These are phyloP conservation scores for Phytophthora hybrid DNA, from an alignment of 352 stramenopile genomes.

Conservation along the genomic window DNA sequence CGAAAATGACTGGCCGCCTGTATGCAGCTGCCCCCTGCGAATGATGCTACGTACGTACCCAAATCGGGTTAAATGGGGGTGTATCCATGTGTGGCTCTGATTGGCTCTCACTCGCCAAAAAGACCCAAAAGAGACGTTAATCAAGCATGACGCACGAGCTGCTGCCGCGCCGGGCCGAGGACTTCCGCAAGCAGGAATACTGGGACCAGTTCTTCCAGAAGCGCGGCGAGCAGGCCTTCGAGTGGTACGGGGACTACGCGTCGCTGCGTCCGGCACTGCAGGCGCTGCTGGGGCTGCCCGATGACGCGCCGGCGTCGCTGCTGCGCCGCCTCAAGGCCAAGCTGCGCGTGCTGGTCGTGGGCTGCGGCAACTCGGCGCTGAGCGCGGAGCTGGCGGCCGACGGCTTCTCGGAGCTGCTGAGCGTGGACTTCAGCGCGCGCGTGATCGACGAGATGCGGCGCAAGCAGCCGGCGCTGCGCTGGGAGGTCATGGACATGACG, in stretches of 20 bases:
- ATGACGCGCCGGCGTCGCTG: conserved; percentile 35
- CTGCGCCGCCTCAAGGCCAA: conserved; percentile 46
- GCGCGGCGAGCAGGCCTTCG: conserved; percentile 75
- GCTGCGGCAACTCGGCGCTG: conserved; percentile 83
- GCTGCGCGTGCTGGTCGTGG: conserved; percentile 73
- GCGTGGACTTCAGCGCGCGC: conserved; percentile 77
- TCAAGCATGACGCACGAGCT: conserved; percentile 37
- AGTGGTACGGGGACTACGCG: conserved; percentile 81
- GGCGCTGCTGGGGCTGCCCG: conserved; percentile 37
- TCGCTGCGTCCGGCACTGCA: conserved; percentile 51
- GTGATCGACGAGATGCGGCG: conserved; percentile 85
- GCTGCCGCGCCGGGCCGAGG: conserved; percentile 54
- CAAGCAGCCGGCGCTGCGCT: conserved; percentile 66
- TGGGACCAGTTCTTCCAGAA: conserved; percentile 82
- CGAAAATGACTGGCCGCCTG: conserved; percentile 4
- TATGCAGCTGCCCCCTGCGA: neutral
- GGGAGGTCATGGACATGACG: conserved; percentile 87
- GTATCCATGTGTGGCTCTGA: neutral
- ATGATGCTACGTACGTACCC: neutral
- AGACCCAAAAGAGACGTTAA: no score
- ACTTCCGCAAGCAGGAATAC: conserved; percentile 80
- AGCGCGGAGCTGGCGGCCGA: conserved; percentile 65
- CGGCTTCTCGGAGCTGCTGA: conserved; percentile 65
- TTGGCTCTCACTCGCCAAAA: no score
- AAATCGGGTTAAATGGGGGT: neutral